phyloP scores from a whole-genome alignment of 805 yeast species.

The Lipomyces spencermartinsiae region DNA sequence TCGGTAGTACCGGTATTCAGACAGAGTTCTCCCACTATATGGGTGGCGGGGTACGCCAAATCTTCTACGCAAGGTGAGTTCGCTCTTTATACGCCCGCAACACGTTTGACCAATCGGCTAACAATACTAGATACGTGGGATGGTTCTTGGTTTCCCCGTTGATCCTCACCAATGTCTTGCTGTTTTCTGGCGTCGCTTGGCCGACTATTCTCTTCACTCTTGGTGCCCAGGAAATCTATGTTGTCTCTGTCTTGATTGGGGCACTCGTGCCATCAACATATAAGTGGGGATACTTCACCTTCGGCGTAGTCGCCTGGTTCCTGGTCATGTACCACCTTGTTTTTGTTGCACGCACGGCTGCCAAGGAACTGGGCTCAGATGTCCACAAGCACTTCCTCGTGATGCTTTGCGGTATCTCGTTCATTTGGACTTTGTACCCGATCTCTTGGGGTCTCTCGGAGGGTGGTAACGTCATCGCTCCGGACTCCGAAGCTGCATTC shows the following conservation, averaged over 20 bases:
- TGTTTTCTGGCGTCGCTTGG: constrained; percentile 47
- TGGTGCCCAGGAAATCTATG: constrained; percentile 54
- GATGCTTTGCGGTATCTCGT: constrained; percentile 40
- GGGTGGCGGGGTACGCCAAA: constrained; percentile 54
- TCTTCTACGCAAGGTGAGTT: constrained; percentile 62
- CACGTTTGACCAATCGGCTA: neutral
- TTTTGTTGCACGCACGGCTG: constrained; percentile 34
- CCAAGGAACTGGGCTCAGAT: constrained; percentile 42
- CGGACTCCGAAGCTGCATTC: constrained; percentile 39
- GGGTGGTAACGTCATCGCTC: constrained; percentile 61
- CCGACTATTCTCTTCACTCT: constrained; percentile 46
- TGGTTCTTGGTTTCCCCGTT: constrained; percentile 65
- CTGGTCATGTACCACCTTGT: constrained; percentile 51
- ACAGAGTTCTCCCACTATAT: constrained; percentile 58
- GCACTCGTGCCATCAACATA: constrained; percentile 59
- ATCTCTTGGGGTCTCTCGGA: constrained; percentile 62
- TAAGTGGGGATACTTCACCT: constrained; percentile 73
- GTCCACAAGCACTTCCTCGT: constrained; percentile 33
- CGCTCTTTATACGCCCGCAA: neutral
- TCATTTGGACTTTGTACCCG: constrained; percentile 59
- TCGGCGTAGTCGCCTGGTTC: constrained; percentile 56
- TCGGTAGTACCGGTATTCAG: constrained; percentile 58
- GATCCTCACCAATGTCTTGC: constrained; percentile 47
- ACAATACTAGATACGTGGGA: constrained; percentile 51
- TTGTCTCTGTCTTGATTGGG: constrained; percentile 64